Conservation (phyloP, 1,284 basidiomycete species). For the Stereum hirsutum region DNA sequence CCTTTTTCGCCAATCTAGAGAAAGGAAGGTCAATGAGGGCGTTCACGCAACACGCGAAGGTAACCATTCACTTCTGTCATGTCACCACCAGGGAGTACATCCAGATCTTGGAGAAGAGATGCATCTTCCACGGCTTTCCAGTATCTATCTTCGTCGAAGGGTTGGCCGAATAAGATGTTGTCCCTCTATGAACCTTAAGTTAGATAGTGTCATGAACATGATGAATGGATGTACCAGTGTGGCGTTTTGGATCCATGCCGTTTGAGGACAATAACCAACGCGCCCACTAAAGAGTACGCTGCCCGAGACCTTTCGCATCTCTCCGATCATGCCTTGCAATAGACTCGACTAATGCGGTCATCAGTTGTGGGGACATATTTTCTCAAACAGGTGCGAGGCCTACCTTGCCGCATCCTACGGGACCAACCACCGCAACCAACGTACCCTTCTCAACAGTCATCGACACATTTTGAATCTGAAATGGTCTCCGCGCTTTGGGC, state of each 20-base stretch:
- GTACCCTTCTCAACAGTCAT: slow-evolving; percentile 62
- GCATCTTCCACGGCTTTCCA: slow-evolving; percentile 69
- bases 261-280: slow-evolving; percentile 47
- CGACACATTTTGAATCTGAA: slow-evolving; percentile 51
- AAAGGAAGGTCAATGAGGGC: not conserved
- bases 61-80: slow-evolving; percentile 70
- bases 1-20: slow-evolving; percentile 29
- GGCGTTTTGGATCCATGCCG: slow-evolving; percentile 39
- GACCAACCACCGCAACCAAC: slow-evolving; percentile 74
- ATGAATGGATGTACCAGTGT: not conserved
- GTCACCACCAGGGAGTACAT: slow-evolving; percentile 76
- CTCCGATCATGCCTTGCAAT: slow-evolving; percentile 72
- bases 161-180: slow-evolving; percentile 80
- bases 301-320: slow-evolving; percentile 63
- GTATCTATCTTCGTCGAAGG: slow-evolving; percentile 73
- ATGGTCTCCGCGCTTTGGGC: slow-evolving; percentile 33
- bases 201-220: not conserved
- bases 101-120: slow-evolving; percentile 73
- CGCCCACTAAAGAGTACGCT: slow-evolving; percentile 54
- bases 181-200: slow-evolving; percentile 59
- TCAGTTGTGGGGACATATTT: no score
- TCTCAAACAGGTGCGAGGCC: no score
- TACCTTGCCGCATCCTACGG: slow-evolving; percentile 59
- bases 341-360: slow-evolving; percentile 27
- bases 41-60: not conserved